phyloP scores from a whole-genome alignment of 768 basidiomycete genomes.

The Pisolithus microcarpus region DNA sequence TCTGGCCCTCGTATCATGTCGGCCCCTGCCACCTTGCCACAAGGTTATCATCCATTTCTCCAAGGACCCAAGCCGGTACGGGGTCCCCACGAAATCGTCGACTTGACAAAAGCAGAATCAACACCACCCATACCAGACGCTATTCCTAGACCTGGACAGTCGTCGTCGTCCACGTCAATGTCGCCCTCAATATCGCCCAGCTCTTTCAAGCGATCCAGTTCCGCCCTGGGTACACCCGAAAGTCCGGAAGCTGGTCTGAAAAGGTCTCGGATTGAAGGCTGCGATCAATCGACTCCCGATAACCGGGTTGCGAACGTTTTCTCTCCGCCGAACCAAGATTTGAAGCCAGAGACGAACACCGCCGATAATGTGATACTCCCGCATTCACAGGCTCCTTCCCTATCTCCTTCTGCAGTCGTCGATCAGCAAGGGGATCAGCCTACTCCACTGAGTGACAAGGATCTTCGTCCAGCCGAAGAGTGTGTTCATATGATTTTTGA shows the following conservation, averaged over 20 bases:
- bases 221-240: slow-evolving; percentile 4
- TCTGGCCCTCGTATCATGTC: slow-evolving; percentile 3
- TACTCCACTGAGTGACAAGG: slow-evolving; percentile 1
- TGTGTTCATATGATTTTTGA: slow-evolving; percentile 35
- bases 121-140: background rate
- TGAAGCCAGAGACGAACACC: background rate
- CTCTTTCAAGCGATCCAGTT: slow-evolving; percentile 13
- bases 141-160: background rate
- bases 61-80: slow-evolving; percentile 1
- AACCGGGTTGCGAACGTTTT: background rate
- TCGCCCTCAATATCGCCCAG: background rate
- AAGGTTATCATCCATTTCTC: background rate
- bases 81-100: background rate
- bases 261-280: slow-evolving; percentile 15
- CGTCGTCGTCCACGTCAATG: slow-evolving; percentile 1
- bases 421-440: background rate
- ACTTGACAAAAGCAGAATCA: slow-evolving; percentile 1
- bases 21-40: slow-evolving; percentile 2
- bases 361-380: background rate
- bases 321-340: background rate
- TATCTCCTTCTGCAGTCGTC: background rate
- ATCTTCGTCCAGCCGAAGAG: slow-evolving; percentile 35
- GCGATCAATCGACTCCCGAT: background rate
- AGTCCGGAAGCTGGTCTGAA: slow-evolving; percentile 12
- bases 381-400: background rate